Base-by-base conservation (phyloP, 768 basidiomycete genomes). In the Boletales sp. region DNA sequence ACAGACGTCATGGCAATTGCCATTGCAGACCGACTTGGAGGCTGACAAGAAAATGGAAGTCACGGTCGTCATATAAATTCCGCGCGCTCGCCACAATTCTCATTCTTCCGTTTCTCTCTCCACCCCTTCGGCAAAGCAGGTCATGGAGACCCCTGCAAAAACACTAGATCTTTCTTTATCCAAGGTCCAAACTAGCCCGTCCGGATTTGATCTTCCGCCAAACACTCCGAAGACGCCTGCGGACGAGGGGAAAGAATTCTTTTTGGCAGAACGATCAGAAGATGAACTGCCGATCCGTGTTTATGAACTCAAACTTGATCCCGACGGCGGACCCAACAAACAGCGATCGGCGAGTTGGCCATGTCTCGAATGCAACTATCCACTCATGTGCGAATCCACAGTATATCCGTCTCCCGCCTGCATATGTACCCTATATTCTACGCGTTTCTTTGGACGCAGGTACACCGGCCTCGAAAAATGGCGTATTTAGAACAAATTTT, bases 361-460 rank as follows among this genome's bases (percentile, higher is more conserved):
- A 19, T 15, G 13, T 49, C 32, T 50, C 31, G 43, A 27, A 42
- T 34, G 42, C 17, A 37, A 47, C 43, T 48, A 49, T 24, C 29
- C 30, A 44, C 52, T 55, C 40, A 58, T 21, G 45, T 36, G 56
- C 19, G 54, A 32, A 39, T 46, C 54, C 27, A 52, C 58, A 97
- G 97, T 97, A 98, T 68, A 87, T 95, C 59, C 93, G 97, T 36
- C 83, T 99, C 15, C 97, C 97, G 9, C 93, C 97, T 11, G 91
- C 94, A 19, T 79, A 84, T 63, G 73, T 73, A 15, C 94, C 94
- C 1, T 99, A 98, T 65, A 80, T 98, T 43, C 73, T 99, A 24
- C 85, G 97, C 46, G 87, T 99, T 32, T 86, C 88, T 17, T 77
- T 98, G 43, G 88, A 94, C 41, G 90, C 95, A 1, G 97, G 97